phyloP scores from a whole-genome alignment of 2,329 filamentous ascomycete genomes.

The Xylariaceae sp. region DNA sequence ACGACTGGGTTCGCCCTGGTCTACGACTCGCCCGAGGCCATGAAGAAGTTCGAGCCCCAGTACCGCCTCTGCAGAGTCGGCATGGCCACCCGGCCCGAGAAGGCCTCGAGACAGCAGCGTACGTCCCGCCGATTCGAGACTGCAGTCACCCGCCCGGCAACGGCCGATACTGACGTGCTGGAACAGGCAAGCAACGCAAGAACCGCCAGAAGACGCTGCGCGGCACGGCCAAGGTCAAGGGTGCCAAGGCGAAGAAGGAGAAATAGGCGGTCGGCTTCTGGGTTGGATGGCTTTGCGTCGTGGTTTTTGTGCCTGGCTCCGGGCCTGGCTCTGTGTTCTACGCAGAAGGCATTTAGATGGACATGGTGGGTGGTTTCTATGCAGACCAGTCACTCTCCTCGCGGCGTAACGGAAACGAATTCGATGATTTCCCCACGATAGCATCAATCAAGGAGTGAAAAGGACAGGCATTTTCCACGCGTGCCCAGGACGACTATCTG shows the following conservation, averaged over 20 bases:
- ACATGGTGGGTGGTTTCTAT: not conserved
- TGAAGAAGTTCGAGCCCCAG: slow-evolving; percentile 99
- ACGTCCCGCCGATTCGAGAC: slow-evolving; percentile 44
- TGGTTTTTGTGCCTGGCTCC: not conserved
- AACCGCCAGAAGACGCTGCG: slow-evolving; percentile 99
- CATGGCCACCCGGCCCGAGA: slow-evolving; percentile 90
- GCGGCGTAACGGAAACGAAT: slow-evolving; percentile 1
- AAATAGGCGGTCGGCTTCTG: slow-evolving; percentile 50
- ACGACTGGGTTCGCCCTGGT: slow-evolving; percentile 97
- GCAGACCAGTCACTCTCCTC: not conserved
- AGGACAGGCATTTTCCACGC: too few relatives aligned
- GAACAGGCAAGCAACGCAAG: slow-evolving; percentile 98
- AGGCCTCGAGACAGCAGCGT: slow-evolving; percentile 98
- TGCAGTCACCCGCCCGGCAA: not conserved
- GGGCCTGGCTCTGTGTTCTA: not conserved
- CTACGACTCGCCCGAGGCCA: slow-evolving; percentile 95
- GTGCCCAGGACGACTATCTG: too few relatives aligned
- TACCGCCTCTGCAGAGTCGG: slow-evolving; percentile 95
- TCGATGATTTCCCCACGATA: slow-evolving; percentile 20
- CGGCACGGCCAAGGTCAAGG: slow-evolving; percentile 97
- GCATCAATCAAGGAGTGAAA: slow-evolving; percentile 28
- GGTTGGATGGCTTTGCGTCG: slow-evolving; percentile 1
- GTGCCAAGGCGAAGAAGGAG: slow-evolving; percentile 89
- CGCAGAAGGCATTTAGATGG: too few relatives aligned
- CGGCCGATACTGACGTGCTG: slow-evolving; percentile 1